Percentiles rank a stretch among this genome's conserved stretches.
These are phyloP conservation scores for Arxiozyma slooffiae DNA, from an alignment of 1,139 yeast species.

Conservation along the genomic window DNA sequence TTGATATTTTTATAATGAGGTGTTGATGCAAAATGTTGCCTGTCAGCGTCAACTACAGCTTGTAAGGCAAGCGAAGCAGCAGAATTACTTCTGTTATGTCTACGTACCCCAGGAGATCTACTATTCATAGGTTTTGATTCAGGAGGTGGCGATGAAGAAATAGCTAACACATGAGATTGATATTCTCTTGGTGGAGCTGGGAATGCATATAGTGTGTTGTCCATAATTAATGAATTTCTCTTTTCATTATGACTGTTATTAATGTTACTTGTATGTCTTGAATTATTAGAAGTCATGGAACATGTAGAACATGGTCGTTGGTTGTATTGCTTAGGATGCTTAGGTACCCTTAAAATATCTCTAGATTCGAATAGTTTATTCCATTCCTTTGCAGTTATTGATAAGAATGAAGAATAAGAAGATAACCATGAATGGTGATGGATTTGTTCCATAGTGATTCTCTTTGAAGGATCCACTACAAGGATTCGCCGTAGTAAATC, in stretches of 20 bases:
- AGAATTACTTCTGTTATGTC: constrained; percentile 28
- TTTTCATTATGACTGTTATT: constrained; percentile 19
- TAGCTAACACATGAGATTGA: constrained; percentile 26
- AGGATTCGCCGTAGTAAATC: constrained; percentile 77
- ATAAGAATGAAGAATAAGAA: constrained; percentile 72
- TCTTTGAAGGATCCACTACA: constrained; percentile 56
- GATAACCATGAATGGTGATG: constrained; percentile 81
- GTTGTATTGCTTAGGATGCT: constrained; percentile 8
- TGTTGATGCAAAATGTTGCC: constrained; percentile 11
- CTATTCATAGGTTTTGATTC: constrained; percentile 6
- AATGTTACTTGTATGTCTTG: constrained; percentile 10
- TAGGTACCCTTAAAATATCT: constrained; percentile 37
- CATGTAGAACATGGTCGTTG: constrained; percentile 28
- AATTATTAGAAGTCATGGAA: constrained; percentile 28
- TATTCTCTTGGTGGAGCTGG: constrained; percentile 31
- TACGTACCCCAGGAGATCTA: constrained; percentile 14
- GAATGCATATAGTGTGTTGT: constrained; percentile 19
- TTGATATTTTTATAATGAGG: background rate
- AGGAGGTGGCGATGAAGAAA: constrained; percentile 23
- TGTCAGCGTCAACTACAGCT: constrained; percentile 53
- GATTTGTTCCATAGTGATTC: constrained; percentile 62
- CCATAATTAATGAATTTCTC: constrained; percentile 27
- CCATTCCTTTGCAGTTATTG: constrained; percentile 88
- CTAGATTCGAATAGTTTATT: constrained; percentile 42
- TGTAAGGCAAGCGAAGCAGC: constrained; percentile 58